Conservation (phyloP, 768 basidiomycete genomes). For the Agaricus blazei region DNA sequence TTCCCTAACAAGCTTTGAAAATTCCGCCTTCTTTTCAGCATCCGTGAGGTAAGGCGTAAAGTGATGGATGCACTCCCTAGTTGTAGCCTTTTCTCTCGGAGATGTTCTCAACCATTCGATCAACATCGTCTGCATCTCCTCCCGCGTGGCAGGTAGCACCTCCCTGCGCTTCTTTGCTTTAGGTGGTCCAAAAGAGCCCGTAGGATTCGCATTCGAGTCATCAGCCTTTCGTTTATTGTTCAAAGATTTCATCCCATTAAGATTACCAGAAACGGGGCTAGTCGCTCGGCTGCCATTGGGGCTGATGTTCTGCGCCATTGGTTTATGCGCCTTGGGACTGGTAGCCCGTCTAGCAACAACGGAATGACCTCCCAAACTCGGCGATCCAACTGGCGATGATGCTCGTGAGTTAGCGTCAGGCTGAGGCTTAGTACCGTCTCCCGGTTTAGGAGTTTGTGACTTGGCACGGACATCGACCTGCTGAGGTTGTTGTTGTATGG, state of each 20-base stretch:
- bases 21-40: conserved; percentile 62
- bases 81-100: conserved; percentile 51
- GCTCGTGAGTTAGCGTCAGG: conserved; percentile 42
- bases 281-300: conserved; percentile 55
- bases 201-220: conserved; percentile 18
- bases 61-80: conserved; percentile 74
- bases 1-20: conserved; percentile 77
- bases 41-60: conserved; percentile 74
- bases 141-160: conserved; percentile 32
- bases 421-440: conserved; percentile 24
- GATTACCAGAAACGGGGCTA: conserved; percentile 40
- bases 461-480: conserved; percentile 36
- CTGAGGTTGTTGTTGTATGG: conserved; percentile 44
- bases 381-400: conserved; percentile 50
- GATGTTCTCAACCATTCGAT: conserved; percentile 72
- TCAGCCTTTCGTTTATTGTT: conserved; percentile 45
- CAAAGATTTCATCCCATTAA: conserved; percentile 23
- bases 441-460: conserved; percentile 38
- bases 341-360: conserved; percentile 81
- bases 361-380: conserved; percentile 69
- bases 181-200: conserved; percentile 17
- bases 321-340: conserved; percentile 40
- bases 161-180: conserved; percentile 42
- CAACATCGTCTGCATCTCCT: conserved; percentile 62
- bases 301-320: conserved; percentile 36